These are phyloP conservation scores for Verticillium tricorpus DNA, from an alignment of 2,329 filamentous ascomycete species.

Conservation along the genomic window DNA sequence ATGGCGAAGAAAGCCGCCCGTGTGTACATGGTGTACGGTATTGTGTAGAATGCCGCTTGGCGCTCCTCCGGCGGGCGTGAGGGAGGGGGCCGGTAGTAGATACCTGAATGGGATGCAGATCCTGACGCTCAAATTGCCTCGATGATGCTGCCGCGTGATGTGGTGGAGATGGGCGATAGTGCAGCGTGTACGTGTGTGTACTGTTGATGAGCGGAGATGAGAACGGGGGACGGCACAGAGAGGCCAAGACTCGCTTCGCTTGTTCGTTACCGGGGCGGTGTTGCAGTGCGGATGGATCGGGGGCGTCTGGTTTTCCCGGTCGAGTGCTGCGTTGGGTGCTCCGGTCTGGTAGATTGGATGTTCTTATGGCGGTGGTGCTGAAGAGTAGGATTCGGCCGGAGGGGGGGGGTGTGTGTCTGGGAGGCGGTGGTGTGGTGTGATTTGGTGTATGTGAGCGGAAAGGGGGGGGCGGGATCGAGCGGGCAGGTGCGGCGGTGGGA, in stretches of 20 bases:
- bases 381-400: not conserved
- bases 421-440: not conserved
- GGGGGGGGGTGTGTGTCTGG: not conserved
- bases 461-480: not conserved
- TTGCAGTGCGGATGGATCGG: not conserved
- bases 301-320: not conserved
- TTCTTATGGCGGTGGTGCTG: not conserved
- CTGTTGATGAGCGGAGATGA: not conserved
- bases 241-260: not conserved
- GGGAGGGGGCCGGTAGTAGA: not conserved
- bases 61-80: not conserved
- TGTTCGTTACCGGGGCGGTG: not conserved
- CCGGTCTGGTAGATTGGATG: not conserved
- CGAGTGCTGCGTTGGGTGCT: not conserved
- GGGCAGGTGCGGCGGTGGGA: not conserved
- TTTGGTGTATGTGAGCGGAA: not conserved
- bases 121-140: not conserved
- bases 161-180: not conserved
- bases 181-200: too few species aligned
- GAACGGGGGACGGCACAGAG: not conserved
- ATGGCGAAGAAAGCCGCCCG: not conserved
- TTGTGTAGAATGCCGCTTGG: not conserved
- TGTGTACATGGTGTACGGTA: not conserved
- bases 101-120: not conserved
- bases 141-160: not conserved